Conservation (phyloP, 257 asterid species). For the Penstemon davidsonii region DNA sequence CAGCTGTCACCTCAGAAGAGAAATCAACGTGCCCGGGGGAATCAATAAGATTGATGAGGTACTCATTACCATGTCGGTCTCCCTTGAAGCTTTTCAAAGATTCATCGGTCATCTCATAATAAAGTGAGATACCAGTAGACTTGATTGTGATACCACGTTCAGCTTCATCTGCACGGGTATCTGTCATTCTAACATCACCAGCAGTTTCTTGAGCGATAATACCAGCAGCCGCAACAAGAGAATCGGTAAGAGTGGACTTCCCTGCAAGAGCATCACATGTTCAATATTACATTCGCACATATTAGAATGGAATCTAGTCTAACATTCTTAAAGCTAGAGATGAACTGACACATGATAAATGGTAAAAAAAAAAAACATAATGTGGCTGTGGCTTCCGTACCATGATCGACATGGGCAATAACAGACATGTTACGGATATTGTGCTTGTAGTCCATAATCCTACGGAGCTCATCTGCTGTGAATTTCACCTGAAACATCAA, state of each 20-base stretch:
- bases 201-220: constrained; percentile 31
- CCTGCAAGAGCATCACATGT: constrained; percentile 1
- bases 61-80: constrained; percentile 31
- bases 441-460: constrained; percentile 30
- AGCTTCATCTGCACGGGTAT: constrained; percentile 32
- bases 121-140: constrained; percentile 31
- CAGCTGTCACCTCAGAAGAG: constrained; percentile 32
- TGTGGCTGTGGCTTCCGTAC: not conserved
- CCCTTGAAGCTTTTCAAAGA: constrained; percentile 27
- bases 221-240: constrained; percentile 33
- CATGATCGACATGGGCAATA: constrained; percentile 30
- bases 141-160: constrained; percentile 31
- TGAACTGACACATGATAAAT: no score
- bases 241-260: constrained; percentile 30
- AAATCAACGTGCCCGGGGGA: constrained; percentile 31
- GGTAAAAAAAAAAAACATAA: no score
- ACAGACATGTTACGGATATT: constrained; percentile 29
- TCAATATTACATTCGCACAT: not conserved
- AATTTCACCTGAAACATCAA: constrained; percentile 26
- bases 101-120: constrained; percentile 26
- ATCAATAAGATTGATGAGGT: constrained; percentile 33
- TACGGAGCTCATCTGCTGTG: constrained; percentile 27
- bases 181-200: constrained; percentile 33
- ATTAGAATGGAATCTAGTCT: no score
- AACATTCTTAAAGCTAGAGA: no score